These are phyloP conservation scores for Hyaloscypha finlandica DNA, from an alignment of 495 filamentous ascomycete genomes.

Conservation along the genomic window DNA sequence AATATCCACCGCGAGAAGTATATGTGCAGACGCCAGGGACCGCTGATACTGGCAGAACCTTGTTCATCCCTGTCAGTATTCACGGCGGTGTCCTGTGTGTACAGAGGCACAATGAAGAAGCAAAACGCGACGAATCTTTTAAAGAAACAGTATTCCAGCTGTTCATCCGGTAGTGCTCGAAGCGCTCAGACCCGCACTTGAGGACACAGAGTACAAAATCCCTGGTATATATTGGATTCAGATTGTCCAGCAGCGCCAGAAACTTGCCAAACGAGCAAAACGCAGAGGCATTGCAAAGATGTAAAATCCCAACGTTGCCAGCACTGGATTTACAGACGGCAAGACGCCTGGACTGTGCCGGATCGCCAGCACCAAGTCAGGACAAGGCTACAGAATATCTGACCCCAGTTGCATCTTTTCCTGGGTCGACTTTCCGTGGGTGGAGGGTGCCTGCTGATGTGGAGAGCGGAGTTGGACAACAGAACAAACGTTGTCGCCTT, in stretches of 20 bases:
- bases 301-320: background rate
- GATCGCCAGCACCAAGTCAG: background rate
- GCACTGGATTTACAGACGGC: background rate
- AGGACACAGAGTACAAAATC: no score
- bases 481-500: background rate
- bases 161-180: no score
- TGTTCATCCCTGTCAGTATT: background rate
- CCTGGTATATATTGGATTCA: background rate
- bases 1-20: background rate
- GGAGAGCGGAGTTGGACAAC: background rate
- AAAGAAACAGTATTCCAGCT: no score
- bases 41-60: background rate
- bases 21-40: background rate
- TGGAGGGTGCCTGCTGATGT: background rate
- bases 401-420: background rate
- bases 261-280: background rate
- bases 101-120: background rate
- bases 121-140: no score
- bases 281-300: background rate
- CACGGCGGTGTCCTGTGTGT: background rate
- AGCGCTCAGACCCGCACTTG: no score
- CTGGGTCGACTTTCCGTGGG: background rate
- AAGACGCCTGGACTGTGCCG: background rate
- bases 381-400: background rate
- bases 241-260: background rate